Base-by-base conservation (phyloP, 257 asterid species). In the Lantana camara region DNA sequence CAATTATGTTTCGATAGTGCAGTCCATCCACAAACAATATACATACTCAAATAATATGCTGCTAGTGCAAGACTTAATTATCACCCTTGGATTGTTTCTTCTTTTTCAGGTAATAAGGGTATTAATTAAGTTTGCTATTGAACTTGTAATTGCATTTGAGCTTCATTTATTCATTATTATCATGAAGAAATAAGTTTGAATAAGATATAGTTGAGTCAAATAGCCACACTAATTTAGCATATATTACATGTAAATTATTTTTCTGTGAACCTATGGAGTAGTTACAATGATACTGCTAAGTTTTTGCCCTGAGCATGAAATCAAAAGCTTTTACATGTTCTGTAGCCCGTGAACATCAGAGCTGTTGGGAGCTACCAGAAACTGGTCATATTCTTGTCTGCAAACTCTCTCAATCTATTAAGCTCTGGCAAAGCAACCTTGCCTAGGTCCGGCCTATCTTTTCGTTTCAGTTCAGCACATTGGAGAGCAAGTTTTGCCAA, bases 361-460 rank as follows among this genome's bases (percentile, higher is more conserved):
- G 53, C 40, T 14, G 24, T 44, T 67, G 52, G 71, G 40, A 38
- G 69, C 44, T 22, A 76, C 69, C 64, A 80, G 73, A 60, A 63
- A 75, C 29, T 69, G 70, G 27, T 46, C 79, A 81, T 73, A 15
- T 71, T 79, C 51, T 86, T 72, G 23, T 83, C 81, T 0, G 77
- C 90, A 11, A 86, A 55, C 3, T 82, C 90, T 57, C 91, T 78
- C 56, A 88, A 61, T 19, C 83, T 74, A 23, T 68, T 61, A 30
- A 91, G 79, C 83, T 84, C 85, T 0, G 95, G 96, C 73, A 91
- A 54, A 5, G 88, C 78, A 0, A 74, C 65, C 71, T 66, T 84
- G 9, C 83, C 90, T 7, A 91, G 87, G 74, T 91, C 95, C 14
- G 96, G 98, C 67, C 98, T 73, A 37, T 91, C 98, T 79, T 83